Base-by-base conservation (phyloP, 75 land plant species). In the Pinus taeda region DNA sequence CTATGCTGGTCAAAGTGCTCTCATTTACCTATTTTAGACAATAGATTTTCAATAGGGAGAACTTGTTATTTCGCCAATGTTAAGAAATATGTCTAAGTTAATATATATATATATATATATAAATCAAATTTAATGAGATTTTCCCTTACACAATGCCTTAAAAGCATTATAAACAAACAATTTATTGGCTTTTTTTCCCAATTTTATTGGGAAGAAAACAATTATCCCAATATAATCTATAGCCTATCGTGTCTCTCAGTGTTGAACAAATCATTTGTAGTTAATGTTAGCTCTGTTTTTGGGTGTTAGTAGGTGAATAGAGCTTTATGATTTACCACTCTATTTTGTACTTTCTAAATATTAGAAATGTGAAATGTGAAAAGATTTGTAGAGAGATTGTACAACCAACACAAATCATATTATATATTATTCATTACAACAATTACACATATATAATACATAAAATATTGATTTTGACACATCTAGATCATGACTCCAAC, bases 121-220 rank as follows among this genome's bases (percentile, higher is more conserved):
- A 26, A 6, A 37, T 67, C 17, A 67, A 67, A 37, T 36, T 67
- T 49, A 20, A 20, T 17, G 49, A 67, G 45, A 67, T 67, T 67
- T 67, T 49, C 45, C 17, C 20, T 30, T 67, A 53, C 49, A 36
- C 6, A 67, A 67, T 15, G 42, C 20, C 15, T 33, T 18, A n/a
- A 17, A 33, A 30, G 22, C 71, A 20, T 39, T 67, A 20, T 36
- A n/a, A n/a, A n/a, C n/a, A 67, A 29, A 39, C n/a, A 15, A 67
- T 15, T n/a, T 36, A 39, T 67, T 1, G 39, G 21, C n/a, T 15
- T 11, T 39, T 67, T 67, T 67, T n/a, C 39, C 20, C 45, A 20
- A 67, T 67, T 67, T 64, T 39, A 39, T 66, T 26, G 5, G 17
- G 70, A 33, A 66, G 70, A 13, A 66, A 66, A 24, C 36, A 66